Evolutionary conservation across 2,329 filamentous ascomycete genomes (phyloP), one percentile per base, ranked within the genome.

Genomic region (Penicillium sp.): DNA sequence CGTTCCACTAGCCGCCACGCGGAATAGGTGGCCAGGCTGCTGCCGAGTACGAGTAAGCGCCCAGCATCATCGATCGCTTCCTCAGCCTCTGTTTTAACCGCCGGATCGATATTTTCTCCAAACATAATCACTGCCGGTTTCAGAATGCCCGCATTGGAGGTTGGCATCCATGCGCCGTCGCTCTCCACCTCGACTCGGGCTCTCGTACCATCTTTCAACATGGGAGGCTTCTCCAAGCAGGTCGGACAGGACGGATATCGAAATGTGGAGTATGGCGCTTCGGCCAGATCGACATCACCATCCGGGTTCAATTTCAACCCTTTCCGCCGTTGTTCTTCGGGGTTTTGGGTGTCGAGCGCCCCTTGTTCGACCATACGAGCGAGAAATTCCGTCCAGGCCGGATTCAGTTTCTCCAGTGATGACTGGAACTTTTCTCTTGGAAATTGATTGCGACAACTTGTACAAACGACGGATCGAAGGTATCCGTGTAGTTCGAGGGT

Each of bases 51-150:
- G 14, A 96, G 70, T 23, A 96, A 65, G 42, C 79, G 77, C 4
- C 79, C 80, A 1, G 87, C 84, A 17, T 75, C 74, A 55, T 95
- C 85, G 33, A 96, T 79, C 9, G 84, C 84, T 17, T 78, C 68
- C 57, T 96, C 89, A 1, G 89, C 90, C 0, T 79, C 80, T 1
- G 69, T 62, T 61, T 93, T 95, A 23, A 89, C 80, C 1, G 66
- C 55, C 1, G 67, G 63, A 0, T 77, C 71, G 33, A 96, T 94
- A 42, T 79, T 89, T 65, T 96, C 92, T 11, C 92, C 92, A 61
- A 96, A 96, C 87, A 96, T 95, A 53, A 89, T 81, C 2, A 98
- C 89, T 1, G 85, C 85, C 3, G 92, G 92, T 59, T 96, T 96
- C 38, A 98, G 63, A 25, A 96, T 79, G 2, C 90, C 92, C 0